These are phyloP conservation scores for Seminavis robusta DNA, from an alignment of 108 stramenopile genomes.

Conservation along the genomic window DNA sequence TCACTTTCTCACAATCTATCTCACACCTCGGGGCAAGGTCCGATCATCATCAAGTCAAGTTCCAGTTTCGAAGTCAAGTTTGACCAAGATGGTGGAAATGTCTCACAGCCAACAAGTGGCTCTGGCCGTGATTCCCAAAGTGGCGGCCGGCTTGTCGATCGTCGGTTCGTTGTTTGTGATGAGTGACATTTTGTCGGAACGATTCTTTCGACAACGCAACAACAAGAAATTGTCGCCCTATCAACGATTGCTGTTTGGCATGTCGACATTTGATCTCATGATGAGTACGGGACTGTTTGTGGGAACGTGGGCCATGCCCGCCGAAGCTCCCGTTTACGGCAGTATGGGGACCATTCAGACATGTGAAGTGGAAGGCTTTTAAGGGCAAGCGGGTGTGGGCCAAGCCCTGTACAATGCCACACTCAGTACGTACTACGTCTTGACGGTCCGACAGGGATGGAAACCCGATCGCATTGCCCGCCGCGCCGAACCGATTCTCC, in stretches of 20 bases:
- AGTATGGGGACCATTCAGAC: slow-evolving; percentile 10
- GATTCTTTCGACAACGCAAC: too few species aligned
- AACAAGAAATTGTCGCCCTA: slow-evolving; percentile 6
- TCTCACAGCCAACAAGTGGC: slow-evolving; percentile 6
- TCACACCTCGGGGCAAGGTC: too few species aligned
- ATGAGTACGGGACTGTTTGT: slow-evolving; percentile 8
- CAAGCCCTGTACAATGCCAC: slow-evolving; percentile 23
- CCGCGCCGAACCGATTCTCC: slow-evolving; percentile 10
- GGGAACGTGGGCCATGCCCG: slow-evolving; percentile 24
- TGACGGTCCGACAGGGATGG: slow-evolving; percentile 32
- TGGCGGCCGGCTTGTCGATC: background rate
- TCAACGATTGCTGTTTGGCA: slow-evolving; percentile 31
- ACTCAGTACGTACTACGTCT: slow-evolving; percentile 32
- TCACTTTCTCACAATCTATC: too few species aligned
- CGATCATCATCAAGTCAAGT: too few species aligned
- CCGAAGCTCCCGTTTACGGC: background rate
- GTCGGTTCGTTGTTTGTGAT: background rate
- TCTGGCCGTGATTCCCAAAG: slow-evolving; percentile 1
- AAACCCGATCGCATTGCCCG: slow-evolving; percentile 9
- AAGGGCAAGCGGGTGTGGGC: slow-evolving; percentile 26
- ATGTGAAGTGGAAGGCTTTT: slow-evolving; percentile 37
- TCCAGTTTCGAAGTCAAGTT: too few species aligned
- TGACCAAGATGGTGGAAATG: too few species aligned
- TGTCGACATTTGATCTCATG: slow-evolving; percentile 19
- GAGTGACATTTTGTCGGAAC: slow-evolving; percentile 1